Percentiles rank a stretch among this genome's conserved stretches.
phyloP scores from a whole-genome alignment of 2,329 filamentous ascomycete genomes.

The Stachybotrys elegans region DNA sequence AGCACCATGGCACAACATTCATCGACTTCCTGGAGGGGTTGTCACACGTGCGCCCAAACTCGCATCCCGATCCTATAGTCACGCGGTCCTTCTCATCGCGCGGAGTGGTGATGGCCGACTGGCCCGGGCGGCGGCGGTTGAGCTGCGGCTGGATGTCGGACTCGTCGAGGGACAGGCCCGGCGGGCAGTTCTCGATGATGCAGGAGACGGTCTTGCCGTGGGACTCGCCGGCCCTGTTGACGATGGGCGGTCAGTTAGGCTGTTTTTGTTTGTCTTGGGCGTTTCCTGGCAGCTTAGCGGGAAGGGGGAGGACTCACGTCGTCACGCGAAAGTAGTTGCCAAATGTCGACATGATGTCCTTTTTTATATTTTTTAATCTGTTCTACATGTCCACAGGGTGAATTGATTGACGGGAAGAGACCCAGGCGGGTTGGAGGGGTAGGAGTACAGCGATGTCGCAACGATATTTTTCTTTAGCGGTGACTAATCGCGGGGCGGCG shows the following conservation, averaged over 20 bases:
- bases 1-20: background rate
- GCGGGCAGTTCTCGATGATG: conserved; percentile 90
- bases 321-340: conserved; percentile 77
- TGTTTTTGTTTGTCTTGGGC: conserved; percentile 5
- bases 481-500: too few species aligned
- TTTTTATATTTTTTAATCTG: too few species aligned
- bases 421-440: background rate
- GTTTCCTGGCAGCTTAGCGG: conserved; percentile 5
- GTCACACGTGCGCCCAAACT: conserved; percentile 37
- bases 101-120: conserved; percentile 51
- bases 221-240: conserved; percentile 19
- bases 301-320: conserved; percentile 50
- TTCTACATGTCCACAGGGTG: background rate
- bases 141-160: conserved; percentile 91
- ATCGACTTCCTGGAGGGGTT: background rate
- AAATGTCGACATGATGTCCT: conserved; percentile 71
- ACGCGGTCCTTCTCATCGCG: conserved; percentile 89
- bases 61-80: conserved; percentile 87
- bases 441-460: background rate
- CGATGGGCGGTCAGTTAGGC: conserved; percentile 5
- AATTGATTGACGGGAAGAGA: conserved; percentile 1
- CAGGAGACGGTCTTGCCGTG: conserved; percentile 43
- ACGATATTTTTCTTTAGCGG: background rate
- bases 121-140: conserved; percentile 32
- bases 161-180: conserved; percentile 80